Evolutionary conservation across 2,329 filamentous ascomycete genomes (phyloP), one percentile per base, ranked within the genome.

Genomic region (Ambrosiella cleistominuta): DNA sequence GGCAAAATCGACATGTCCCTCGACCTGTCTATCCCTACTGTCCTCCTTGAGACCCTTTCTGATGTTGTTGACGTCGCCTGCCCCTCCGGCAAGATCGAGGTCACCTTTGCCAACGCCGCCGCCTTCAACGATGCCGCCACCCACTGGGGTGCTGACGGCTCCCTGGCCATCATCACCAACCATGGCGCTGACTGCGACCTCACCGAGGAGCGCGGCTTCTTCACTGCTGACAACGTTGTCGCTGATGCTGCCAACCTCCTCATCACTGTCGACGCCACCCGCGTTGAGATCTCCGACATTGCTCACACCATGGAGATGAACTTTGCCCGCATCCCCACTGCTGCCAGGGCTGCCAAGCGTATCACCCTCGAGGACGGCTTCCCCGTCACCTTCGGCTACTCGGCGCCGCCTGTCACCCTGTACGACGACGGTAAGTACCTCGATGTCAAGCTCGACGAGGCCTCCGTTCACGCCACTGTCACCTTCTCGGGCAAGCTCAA

Each of bases 101-200:
- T 64, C 2, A 61, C 60, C 40, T 65, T 65, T 52, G 54, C 56
- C 38, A 54, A 58, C 35, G 11, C 40, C 13, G 57, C 55, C 3
- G 55, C 61, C 35, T 64, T 63, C 42, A 7, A 39, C 13, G 49
- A 64, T 53, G 62, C 63, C 39, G 53, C 64, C 9, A 37, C 56
- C 17, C 47, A 60, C 52, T 65, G 64, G 64, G 51, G 47, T 36
- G 38, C 19, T 1, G 57, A 61, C 1, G 57, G 61, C 39, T 56
- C 57, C n/a, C 62, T 74, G 42, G 64, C 72, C 42, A 61, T 74
- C 54, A 66, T 74, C 61, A 74, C 71, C 13, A 73, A 71, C 63
- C 68, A 73, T 62, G 57, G 69, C 15, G 70, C 70, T 37, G 66
- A 70, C 60, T 73, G 71, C 60, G 69, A 72, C 57, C 62, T 63